Evolutionary conservation across 352 stramenopile genomes (phyloP), one percentile per base, ranked within the genome.

Genomic region (Phytophthora aleatoria): DNA sequence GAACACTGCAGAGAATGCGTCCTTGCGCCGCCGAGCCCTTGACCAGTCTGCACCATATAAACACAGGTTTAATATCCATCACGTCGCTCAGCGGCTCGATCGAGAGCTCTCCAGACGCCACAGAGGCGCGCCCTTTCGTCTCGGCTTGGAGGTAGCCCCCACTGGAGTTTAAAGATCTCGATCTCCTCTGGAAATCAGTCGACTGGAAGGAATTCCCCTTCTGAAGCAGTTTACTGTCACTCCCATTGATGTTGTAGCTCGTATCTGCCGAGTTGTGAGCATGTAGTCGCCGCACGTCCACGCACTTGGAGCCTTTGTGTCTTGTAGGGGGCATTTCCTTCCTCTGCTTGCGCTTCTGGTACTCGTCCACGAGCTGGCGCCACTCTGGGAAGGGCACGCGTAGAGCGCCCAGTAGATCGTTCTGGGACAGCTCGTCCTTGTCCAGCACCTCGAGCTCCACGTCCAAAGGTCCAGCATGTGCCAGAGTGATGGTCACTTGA

Each of bases 381-480:
- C 83, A 91, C 50, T 86, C 77, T 1, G 85, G 85, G 39, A 93
- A 93, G 12, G 83, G 79, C 33, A 91, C 79, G 26, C 85, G 85
- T 56, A 93, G 63, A 16, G 81, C 63, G 24, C 85, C 85, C 3
- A 95, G 58, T 44, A 92, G 61, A 43, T 93, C 87, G 57, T 81
- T 92, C 28, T 73, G 57, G 11, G 76, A 79, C 16, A 93, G 64
- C 26, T 92, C 87, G 57, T 95, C 87, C 61, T 77, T 80, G 67
- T 92, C 83, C 47, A 73, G 78, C 3, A 95, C 74, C 50, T 95
- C 85, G n/a, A 93, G 72, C 65, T 77, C 74, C 3, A 93, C 71
- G 67, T 90, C 89, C 38, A 92, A 75, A 44, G 76, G 74, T 1
- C 73, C 73, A 13, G 78, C 77, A 52, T 84, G 71, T 5, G 69